A percentile compares a stretch with the other conserved stretches of the same genome.
Conservation (phyloP, 2,329 filamentous ascomycete species). For the Daldinia eschscholtzii region DNA sequence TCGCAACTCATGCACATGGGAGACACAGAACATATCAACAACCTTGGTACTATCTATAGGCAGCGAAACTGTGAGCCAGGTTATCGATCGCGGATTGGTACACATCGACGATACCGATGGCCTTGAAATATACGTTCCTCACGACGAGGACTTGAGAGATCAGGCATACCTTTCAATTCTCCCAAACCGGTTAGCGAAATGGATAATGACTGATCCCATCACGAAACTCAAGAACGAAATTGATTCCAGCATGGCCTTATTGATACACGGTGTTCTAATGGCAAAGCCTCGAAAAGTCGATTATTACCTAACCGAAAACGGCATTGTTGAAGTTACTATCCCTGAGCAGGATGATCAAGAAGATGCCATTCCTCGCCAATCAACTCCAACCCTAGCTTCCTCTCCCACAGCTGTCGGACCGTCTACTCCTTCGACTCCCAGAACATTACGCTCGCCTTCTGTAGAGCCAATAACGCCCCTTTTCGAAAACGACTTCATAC, state of each 20-base stretch:
- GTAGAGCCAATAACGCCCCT: conserved; percentile 9
- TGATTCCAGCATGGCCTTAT: neutral
- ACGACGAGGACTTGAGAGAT: conserved; percentile 33
- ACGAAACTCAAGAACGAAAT: neutral
- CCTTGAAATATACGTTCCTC: conserved; percentile 51
- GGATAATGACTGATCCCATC: conserved; percentile 33
- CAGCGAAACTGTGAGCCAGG: conserved; percentile 34
- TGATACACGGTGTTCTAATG: conserved; percentile 6
- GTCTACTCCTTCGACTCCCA: conserved; percentile 23
- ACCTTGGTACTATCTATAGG: conserved; percentile 50
- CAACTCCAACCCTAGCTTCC: neutral
- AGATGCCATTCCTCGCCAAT: neutral
- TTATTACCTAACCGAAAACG: conserved; percentile 6
- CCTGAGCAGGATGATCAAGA: conserved; percentile 14
- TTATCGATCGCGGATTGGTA: conserved; percentile 39
- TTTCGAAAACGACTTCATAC: conserved; percentile 6
- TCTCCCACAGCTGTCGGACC: conserved; percentile 12
- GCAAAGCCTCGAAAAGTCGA: conserved; percentile 7
- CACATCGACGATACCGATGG: conserved; percentile 32
- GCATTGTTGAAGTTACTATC: conserved; percentile 25
- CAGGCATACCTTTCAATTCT: conserved; percentile 9
- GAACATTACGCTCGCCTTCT: neutral
- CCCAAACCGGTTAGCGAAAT: conserved; percentile 18
- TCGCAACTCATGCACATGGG: conserved; percentile 43
- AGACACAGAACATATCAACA: conserved; percentile 52